Evolutionary conservation across 2,329 filamentous ascomycete genomes (phyloP).

Genomic region (Zarea fungicola): DNA sequence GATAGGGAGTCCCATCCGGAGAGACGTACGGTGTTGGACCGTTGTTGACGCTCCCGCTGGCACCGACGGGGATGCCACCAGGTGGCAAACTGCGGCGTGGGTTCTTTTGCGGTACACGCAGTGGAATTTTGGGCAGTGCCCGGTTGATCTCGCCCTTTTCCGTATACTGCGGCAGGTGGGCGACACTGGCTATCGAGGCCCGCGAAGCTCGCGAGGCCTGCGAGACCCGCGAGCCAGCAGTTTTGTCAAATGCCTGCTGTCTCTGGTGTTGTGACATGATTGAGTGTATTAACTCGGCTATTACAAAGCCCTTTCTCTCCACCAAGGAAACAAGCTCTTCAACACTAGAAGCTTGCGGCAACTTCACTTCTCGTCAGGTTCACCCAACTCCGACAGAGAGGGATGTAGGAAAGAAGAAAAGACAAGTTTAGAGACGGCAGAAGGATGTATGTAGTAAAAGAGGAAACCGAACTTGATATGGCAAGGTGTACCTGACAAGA

Average conservation of each 20-base stretch:
- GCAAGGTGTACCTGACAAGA: not conserved
- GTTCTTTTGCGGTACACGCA: slow-evolving; percentile 27
- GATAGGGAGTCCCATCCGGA: not conserved
- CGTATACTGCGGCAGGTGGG: slow-evolving; percentile 32
- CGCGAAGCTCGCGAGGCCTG: slow-evolving; percentile 18
- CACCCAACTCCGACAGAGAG: not conserved
- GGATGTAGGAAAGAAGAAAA: not conserved
- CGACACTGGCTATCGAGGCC: slow-evolving; percentile 22
- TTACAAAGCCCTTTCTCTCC: too few relatives aligned
- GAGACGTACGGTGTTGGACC: slow-evolving; percentile 3
- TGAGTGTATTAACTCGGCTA: not conserved
- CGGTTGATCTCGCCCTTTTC: slow-evolving; percentile 28
- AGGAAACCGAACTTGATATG: not conserved
- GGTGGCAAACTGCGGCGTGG: slow-evolving; percentile 20
- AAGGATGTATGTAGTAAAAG: not conserved
- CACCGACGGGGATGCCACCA: slow-evolving; percentile 11
- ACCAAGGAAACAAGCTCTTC: too few relatives aligned
- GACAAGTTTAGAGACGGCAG: not conserved
- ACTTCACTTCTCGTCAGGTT: not conserved
- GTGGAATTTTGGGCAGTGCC: slow-evolving; percentile 20
- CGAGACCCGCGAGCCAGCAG: too few relatives aligned
- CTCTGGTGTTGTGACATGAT: slow-evolving; percentile 2
- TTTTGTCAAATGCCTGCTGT: not conserved
- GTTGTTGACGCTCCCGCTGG: not conserved
- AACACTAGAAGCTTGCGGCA: too few relatives aligned